Evolutionary conservation across 2,329 filamentous ascomycete genomes (phyloP), one percentile per base, ranked within the genome.

Genomic region (Hymenoscyphus occultus): DNA sequence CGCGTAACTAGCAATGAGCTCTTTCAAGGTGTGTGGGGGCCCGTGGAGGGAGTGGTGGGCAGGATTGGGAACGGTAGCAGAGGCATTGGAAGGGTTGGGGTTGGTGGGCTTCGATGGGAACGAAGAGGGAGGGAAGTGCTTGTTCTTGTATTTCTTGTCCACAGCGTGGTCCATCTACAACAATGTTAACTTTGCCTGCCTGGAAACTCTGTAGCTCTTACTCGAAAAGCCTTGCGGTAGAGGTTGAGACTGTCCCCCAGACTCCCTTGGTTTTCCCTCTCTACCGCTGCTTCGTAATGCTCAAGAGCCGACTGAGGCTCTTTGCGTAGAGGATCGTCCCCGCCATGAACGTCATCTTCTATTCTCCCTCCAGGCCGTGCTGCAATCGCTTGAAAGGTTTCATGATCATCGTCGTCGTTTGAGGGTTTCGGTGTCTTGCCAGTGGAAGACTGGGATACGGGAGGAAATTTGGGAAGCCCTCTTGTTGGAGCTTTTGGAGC

Each of bases 281-380:
- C 90, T 64, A 97, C 93, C 3, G 94, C 95, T 75, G 86, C 87
- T 76, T 98, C 95, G 73, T 95, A 98, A 76, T 97, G 91, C 72
- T 98, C 95, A 16, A 99, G 79, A 0, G 95, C 95, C 12, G 93
- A 91, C 28, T 82, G 80, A 4, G 90, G 90, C 71, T 90, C 84
- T 61, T 65, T 77, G 12, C 39, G 19, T 16, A 35, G 19, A 10
- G 19, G 6, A 45, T 14, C 56, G 12, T 57, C 35, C 31, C 56
- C 65, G n/a, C 70, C 63, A 16, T 13, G 64, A 14, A 59, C 32
- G 5, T 48, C 59, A 39, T 32, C 59, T 9, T 62, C 61, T 16
- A 45, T n/a, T 6, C 51, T 45, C 40, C 59, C 32, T 51, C 58
- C 64, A 62, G 72, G 69, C 12, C 68, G 59, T 3, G 56, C 45